These are phyloP conservation scores for Naematelia aurantialba DNA, from an alignment of 768 basidiomycete species.

Conservation along the genomic window DNA sequence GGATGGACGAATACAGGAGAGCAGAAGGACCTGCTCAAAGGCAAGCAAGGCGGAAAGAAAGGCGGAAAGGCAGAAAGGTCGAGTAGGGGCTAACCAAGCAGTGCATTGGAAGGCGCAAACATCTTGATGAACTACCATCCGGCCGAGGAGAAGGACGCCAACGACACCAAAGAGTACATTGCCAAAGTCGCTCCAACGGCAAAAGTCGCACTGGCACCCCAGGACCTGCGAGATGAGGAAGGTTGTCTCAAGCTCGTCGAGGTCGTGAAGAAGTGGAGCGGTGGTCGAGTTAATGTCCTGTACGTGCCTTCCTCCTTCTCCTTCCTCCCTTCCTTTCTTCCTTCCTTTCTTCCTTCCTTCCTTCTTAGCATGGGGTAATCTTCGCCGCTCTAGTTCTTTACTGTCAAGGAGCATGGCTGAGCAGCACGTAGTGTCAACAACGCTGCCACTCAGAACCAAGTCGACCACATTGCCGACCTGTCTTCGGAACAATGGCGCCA, in stretches of 20 bases:
- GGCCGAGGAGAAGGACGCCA: slow-evolving; percentile 53
- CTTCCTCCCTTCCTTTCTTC: not conserved
- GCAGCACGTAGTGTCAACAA: slow-evolving; percentile 51
- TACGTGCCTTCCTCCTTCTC: slow-evolving; percentile 27
- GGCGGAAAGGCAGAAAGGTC: not conserved
- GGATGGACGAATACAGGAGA: too few species aligned
- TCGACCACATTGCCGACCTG: slow-evolving; percentile 51
- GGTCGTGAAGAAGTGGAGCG: slow-evolving; percentile 52
- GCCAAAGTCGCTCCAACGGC: slow-evolving; percentile 52
- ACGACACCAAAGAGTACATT: slow-evolving; percentile 52
- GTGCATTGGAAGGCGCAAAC: slow-evolving; percentile 44
- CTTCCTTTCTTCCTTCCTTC: not conserved
- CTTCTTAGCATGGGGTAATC: not conserved
- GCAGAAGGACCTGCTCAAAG: too few species aligned
- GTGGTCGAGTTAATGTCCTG: slow-evolving; percentile 52
- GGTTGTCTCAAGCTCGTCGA: slow-evolving; percentile 52
- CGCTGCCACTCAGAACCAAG: slow-evolving; percentile 54
- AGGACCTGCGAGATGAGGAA: slow-evolving; percentile 53
- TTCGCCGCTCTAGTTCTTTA: not conserved
- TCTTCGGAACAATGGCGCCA: slow-evolving; percentile 54
- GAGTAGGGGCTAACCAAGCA: slow-evolving; percentile 1
- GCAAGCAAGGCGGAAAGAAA: not conserved
- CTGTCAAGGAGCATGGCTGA: not conserved
- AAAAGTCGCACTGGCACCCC: slow-evolving; percentile 51
- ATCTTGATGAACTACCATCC: slow-evolving; percentile 33